phyloP scores from a whole-genome alignment of 1,139 yeast species.

The Protomyces inundatus region DNA sequence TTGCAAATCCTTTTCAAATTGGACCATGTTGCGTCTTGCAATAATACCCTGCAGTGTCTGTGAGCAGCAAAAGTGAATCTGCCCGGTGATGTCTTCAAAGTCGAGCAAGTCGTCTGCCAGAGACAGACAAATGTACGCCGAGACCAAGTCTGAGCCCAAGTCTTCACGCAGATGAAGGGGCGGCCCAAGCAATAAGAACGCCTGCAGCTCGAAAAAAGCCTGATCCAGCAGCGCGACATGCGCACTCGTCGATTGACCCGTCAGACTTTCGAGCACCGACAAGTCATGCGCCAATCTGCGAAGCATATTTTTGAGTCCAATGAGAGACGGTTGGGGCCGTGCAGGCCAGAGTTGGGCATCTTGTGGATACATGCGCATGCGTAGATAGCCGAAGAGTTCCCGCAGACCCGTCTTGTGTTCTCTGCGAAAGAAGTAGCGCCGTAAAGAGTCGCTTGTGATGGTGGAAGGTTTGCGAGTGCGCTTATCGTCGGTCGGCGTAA shows the following conservation, averaged over 20 bases:
- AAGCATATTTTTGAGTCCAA: conserved; percentile 17
- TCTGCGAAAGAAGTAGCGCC: conserved; percentile 4
- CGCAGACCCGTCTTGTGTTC: conserved; percentile 10
- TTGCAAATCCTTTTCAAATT: neutral
- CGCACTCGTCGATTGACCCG: neutral
- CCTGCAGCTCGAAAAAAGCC: conserved; percentile 11
- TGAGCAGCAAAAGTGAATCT: conserved; percentile 4
- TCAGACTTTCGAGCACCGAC: neutral
- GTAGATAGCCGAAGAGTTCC: conserved; percentile 10
- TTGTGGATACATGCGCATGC: neutral
- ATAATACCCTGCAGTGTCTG: neutral
- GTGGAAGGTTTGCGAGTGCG: neutral
- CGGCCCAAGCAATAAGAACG: conserved; percentile 5
- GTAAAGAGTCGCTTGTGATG: neutral
- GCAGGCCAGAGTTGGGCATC: conserved; percentile 19
- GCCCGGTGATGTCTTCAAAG: neutral
- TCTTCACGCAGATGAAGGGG: conserved; percentile 6
- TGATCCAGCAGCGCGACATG: conserved; percentile 4
- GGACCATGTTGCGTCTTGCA: neutral
- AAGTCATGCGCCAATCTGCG: conserved; percentile 12
- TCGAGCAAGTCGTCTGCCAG: conserved; percentile 1
- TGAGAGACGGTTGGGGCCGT: conserved; percentile 6
- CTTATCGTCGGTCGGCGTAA: neutral
- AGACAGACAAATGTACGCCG: conserved; percentile 4
- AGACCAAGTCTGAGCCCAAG: conserved; percentile 15